Evolutionary conservation across 495 filamentous ascomycete species (phyloP).

Genomic region (Xylaria acuta): DNA sequence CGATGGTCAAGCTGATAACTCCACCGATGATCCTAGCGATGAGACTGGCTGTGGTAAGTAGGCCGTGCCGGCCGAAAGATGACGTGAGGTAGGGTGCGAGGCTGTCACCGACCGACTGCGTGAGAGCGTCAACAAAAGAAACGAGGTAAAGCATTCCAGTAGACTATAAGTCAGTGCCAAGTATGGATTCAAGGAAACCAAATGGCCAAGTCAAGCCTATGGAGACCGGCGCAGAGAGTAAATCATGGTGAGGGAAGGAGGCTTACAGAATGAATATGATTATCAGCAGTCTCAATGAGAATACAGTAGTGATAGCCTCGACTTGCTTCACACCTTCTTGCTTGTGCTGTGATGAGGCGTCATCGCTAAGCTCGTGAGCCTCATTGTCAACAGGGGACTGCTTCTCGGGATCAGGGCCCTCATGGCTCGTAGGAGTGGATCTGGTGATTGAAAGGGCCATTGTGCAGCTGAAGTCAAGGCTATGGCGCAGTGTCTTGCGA

Average conservation of each 20-base stretch:
- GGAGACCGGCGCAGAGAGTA: neutral
- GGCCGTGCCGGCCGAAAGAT: slow-evolving; percentile 46
- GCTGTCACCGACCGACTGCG: slow-evolving; percentile 42
- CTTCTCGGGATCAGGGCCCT: slow-evolving; percentile 1
- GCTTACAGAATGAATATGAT: slow-evolving; percentile 37
- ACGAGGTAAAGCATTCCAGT: slow-evolving; percentile 38
- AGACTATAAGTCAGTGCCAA: slow-evolving; percentile 41
- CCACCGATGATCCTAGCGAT: slow-evolving; percentile 60
- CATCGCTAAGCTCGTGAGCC: neutral
- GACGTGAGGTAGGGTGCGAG: slow-evolving; percentile 49
- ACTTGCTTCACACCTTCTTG: slow-evolving; percentile 42
- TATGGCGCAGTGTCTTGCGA: neutral
- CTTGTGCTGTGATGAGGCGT: slow-evolving; percentile 19
- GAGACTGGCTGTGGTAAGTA: slow-evolving; percentile 44
- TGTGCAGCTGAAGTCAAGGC: neutral
- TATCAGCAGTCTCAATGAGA: slow-evolving; percentile 37
- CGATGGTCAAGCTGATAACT: slow-evolving; percentile 60
- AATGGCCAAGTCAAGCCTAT: neutral
- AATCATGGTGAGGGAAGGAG: neutral
- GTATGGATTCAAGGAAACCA: neutral
- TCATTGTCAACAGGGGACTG: neutral
- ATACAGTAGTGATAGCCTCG: slow-evolving; percentile 45
- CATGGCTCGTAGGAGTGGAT: slow-evolving; percentile 4
- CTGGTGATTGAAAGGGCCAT: slow-evolving; percentile 13
- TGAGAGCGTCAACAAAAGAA: slow-evolving; percentile 49